A percentile compares a stretch with the other conserved stretches of the same genome.
phyloP scores from a whole-genome alignment of 768 basidiomycete species.

The Auricularia cornea region DNA sequence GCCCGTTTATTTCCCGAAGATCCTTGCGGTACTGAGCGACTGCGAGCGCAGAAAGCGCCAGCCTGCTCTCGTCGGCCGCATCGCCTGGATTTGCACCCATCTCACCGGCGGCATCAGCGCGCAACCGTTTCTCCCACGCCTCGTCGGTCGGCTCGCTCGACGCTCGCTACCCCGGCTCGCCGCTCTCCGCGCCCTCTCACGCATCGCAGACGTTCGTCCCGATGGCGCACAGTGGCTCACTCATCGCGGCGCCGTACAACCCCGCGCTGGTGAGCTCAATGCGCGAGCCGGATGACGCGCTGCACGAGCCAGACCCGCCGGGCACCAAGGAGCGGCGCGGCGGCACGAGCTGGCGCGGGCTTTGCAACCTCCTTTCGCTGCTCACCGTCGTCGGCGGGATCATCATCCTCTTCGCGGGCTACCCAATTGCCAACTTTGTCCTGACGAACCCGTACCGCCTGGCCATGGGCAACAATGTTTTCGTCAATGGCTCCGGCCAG shows the following conservation, averaged over 20 bases:
- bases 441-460: slow-evolving; percentile 25
- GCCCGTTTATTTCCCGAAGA: no score
- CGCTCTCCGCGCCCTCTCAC: background rate
- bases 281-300: slow-evolving; percentile 66
- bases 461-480: slow-evolving; percentile 53
- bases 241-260: background rate
- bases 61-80: background rate
- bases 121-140: slow-evolving; percentile 9
- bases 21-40: no score
- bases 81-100: background rate
- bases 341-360: slow-evolving; percentile 25
- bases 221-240: background rate
- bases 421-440: slow-evolving; percentile 40
- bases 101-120: slow-evolving; percentile 1
- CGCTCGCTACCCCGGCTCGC: slow-evolving; percentile 2
- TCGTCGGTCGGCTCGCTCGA: slow-evolving; percentile 10
- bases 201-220: background rate
- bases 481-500: slow-evolving; percentile 63
- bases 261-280: slow-evolving; percentile 17
- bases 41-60: background rate
- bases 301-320: slow-evolving; percentile 80
- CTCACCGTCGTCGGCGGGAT: slow-evolving; percentile 24
- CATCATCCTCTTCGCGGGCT: slow-evolving; percentile 32
- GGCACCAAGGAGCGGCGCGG: slow-evolving; percentile 46
- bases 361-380: slow-evolving; percentile 30